Conservation (phyloP, 257 asterid species). For the Verbena officinalis region DNA sequence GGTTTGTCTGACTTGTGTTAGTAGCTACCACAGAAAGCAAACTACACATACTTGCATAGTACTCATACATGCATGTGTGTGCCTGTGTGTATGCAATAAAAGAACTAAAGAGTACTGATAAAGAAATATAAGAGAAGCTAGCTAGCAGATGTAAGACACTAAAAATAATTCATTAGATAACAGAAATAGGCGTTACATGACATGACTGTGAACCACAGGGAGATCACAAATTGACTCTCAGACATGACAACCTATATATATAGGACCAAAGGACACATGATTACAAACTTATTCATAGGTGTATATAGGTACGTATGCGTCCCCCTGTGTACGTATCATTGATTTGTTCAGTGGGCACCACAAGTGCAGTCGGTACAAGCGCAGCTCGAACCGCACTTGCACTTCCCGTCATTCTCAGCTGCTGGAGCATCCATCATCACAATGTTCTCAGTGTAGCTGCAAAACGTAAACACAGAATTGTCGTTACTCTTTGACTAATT, state of each 20-base stretch:
- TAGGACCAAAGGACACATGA: neutral
- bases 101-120: no score
- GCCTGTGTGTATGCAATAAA: no score
- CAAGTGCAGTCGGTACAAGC: slow-evolving; percentile 66
- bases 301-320: neutral
- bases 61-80: no score
- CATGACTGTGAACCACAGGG: slow-evolving; percentile 1
- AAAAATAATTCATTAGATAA: neutral
- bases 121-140: neutral
- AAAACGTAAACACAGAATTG: slow-evolving; percentile 2
- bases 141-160: slow-evolving; percentile 15
- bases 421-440: slow-evolving; percentile 40
- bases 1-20: no score
- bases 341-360: slow-evolving; percentile 38
- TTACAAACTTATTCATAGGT: slow-evolving; percentile 15
- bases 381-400: slow-evolving; percentile 80
- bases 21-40: no score
- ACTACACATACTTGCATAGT: no score
- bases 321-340: slow-evolving; percentile 13
- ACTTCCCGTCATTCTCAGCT: slow-evolving; percentile 54
- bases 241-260: neutral
- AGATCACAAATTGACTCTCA: slow-evolving; percentile 4
- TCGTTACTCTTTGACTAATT: neutral
- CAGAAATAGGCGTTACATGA: neutral
- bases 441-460: slow-evolving; percentile 48